A percentile compares a stretch with the other conserved stretches of the same genome.
Evolutionary conservation across 805 yeast genomes (phyloP).

Genomic region (Saccharomyces jurei): DNA sequence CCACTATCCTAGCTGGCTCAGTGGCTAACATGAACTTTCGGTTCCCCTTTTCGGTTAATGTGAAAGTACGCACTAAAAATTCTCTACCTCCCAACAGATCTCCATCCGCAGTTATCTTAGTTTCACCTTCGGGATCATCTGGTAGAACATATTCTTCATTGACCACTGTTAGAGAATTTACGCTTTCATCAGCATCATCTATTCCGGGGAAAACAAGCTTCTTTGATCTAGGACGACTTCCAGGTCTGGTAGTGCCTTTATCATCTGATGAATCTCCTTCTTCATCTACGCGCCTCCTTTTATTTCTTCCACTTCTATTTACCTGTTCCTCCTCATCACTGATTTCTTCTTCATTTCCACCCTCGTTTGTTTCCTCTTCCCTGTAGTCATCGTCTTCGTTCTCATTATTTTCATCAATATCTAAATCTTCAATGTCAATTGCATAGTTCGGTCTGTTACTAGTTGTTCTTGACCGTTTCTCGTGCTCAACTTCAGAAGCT

Average conservation of each 20-base stretch:
- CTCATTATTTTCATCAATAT: conserved; percentile 28
- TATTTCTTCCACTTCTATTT: background rate
- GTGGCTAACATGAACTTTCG: conserved; percentile 83
- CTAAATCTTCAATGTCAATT: conserved; percentile 27
- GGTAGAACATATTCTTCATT: conserved; percentile 75
- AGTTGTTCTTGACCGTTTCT: conserved; percentile 16
- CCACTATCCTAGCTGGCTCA: conserved; percentile 92
- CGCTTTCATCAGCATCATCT: conserved; percentile 48
- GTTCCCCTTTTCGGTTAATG: conserved; percentile 48
- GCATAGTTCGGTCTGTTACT: conserved; percentile 20
- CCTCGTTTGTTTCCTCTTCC: conserved; percentile 9
- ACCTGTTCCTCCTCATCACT: conserved; percentile 7
- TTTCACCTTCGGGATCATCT: conserved; percentile 71
- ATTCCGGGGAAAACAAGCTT: conserved; percentile 7
- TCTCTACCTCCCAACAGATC: conserved; percentile 62
- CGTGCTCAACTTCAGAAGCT: background rate
- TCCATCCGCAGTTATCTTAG: conserved; percentile 63
- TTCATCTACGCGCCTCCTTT: conserved; percentile 1
- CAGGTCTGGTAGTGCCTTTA: conserved; percentile 17
- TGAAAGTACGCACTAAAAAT: conserved; percentile 64
- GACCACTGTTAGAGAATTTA: conserved; percentile 52
- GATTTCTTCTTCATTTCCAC: conserved; percentile 10
- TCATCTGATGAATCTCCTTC: conserved; percentile 22
- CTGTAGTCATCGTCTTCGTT: conserved; percentile 23
- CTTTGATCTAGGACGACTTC: conserved; percentile 2